Base-by-base conservation (phyloP, 257 asterid species). In the Solanum okadae region DNA sequence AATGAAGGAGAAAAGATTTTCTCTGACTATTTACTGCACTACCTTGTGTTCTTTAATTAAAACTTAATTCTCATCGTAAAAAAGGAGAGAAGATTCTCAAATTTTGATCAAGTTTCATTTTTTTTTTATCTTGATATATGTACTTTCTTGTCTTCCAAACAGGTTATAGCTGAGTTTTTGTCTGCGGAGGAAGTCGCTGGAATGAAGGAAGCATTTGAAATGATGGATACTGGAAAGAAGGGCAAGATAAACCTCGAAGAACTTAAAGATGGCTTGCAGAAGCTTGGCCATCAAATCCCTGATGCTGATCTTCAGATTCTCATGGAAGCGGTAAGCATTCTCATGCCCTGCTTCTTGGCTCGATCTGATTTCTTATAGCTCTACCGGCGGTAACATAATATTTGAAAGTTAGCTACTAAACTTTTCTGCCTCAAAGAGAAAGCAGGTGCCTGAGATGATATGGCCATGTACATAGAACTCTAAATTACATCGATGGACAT, bases 131-230 rank as follows among this genome's bases (percentile, higher is more conserved):
- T n/a, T n/a, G 83, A 86, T 35, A 20, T 22, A 75, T 83, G 68
- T 84, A 85, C 44, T 18, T 82, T 82, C 78, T 68, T 42, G 87
- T 87, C 31, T 86, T 52, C 81, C 72, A 42, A 61, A 37, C 90
- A 93, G 97, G 95, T 93, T 31, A 91, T 94, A 72, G 95, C 95
- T 35, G 97, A 94, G 89, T 93, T 91, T 88, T 93, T 94, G 90
- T 93, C 95, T n/a, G 93, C 90, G 37, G 97, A 93, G 92, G 97
- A 94, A 93, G 94, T 92, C 61, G 95, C 95, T 18, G 95, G 97
- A 88, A 92, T 94, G 52, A 93, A 91, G 93, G 95, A 94, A 86
- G 89, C 93, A 35, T 94, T 93, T 86, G 90, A 91, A 37, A 89
- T 23, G 87, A 94, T 93, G 95, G 95, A 94, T 88, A 70, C 90